phyloP scores from a whole-genome alignment of 2,329 filamentous ascomycete species.

The Diaporthe longicolla region DNA sequence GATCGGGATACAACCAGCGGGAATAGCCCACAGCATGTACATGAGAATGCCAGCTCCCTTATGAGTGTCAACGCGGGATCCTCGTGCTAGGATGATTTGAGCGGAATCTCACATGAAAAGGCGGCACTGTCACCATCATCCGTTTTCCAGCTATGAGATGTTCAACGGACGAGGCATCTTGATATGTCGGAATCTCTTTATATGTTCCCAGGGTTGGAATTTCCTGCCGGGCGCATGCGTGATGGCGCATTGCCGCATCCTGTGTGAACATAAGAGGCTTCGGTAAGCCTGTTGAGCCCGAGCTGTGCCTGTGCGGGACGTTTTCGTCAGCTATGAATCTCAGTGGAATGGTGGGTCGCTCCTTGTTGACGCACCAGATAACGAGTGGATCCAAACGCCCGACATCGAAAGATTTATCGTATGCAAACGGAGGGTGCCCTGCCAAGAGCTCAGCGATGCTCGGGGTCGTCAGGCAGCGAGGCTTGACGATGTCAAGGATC shows the following conservation, averaged over 20 bases:
- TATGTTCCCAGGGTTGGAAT: neutral
- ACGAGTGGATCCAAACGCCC: slow-evolving; percentile 45
- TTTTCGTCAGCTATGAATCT: neutral
- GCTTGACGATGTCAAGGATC: slow-evolving; percentile 46
- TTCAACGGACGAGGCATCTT: slow-evolving; percentile 45
- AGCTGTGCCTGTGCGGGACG: slow-evolving; percentile 47
- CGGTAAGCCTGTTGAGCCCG: slow-evolving; percentile 51
- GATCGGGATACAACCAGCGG: slow-evolving; percentile 46
- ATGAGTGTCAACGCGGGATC: too few species aligned
- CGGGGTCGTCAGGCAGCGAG: slow-evolving; percentile 47
- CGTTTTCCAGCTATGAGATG: slow-evolving; percentile 48
- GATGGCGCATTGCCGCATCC: slow-evolving; percentile 44
- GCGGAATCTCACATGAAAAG: slow-evolving; percentile 50
- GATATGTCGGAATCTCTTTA: neutral
- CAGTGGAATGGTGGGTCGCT: neutral
- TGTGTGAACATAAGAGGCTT: slow-evolving; percentile 51
- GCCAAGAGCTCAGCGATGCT: slow-evolving; percentile 49
- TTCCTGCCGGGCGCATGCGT: slow-evolving; percentile 23
- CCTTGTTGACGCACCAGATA: slow-evolving; percentile 27
- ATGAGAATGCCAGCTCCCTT: slow-evolving; percentile 48
- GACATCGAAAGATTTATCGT: slow-evolving; percentile 44
- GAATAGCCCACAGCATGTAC: slow-evolving; percentile 47
- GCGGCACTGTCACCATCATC: slow-evolving; percentile 52
- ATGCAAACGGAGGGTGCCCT: slow-evolving; percentile 42
- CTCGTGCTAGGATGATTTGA: too few species aligned